Percentiles rank a stretch among this genome's conserved stretches.
Conservation (phyloP, 768 basidiomycete genomes). For the Boletus sp. region DNA sequence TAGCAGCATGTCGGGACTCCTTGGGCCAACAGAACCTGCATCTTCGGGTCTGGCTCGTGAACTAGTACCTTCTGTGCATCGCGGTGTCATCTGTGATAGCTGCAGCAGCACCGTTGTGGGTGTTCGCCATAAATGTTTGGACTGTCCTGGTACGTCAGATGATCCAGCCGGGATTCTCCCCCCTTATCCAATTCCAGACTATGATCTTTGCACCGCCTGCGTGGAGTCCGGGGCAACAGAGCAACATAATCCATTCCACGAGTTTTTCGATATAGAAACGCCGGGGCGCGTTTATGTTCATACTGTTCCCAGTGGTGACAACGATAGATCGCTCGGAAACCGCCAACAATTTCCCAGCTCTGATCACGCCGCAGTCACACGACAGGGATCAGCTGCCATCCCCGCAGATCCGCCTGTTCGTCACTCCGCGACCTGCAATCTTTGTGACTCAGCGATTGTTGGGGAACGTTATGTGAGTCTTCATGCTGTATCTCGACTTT, state of each 20-base stretch:
- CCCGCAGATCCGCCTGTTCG: slow-evolving; percentile 27
- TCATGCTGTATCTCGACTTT: not conserved
- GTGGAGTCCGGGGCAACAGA: slow-evolving; percentile 48
- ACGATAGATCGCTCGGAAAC: slow-evolving; percentile 33
- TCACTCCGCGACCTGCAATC: slow-evolving; percentile 71
- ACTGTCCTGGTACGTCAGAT: slow-evolving; percentile 57
- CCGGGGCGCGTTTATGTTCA: slow-evolving; percentile 68
- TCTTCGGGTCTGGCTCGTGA: not conserved
- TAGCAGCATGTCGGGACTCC: not conserved
- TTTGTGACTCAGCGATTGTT: slow-evolving; percentile 69
- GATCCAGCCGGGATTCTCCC: not conserved
- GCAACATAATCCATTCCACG: slow-evolving; percentile 59
- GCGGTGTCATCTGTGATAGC: slow-evolving; percentile 60
- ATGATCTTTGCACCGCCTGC: slow-evolving; percentile 67
- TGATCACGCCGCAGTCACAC: not conserved
- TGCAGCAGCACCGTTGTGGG: slow-evolving; percentile 62
- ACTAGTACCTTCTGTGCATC: slow-evolving; percentile 41
- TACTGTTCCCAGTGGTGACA: slow-evolving; percentile 39
- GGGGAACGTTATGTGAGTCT: slow-evolving; percentile 71
- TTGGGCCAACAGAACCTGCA: not conserved
- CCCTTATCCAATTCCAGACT: slow-evolving; percentile 45
- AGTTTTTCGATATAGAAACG: slow-evolving; percentile 67
- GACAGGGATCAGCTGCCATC: not conserved
- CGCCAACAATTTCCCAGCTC: not conserved
- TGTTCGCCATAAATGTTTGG: slow-evolving; percentile 75